Conservation (phyloP, 2,329 filamentous ascomycete genomes). For the Diplocarpon mali region DNA sequence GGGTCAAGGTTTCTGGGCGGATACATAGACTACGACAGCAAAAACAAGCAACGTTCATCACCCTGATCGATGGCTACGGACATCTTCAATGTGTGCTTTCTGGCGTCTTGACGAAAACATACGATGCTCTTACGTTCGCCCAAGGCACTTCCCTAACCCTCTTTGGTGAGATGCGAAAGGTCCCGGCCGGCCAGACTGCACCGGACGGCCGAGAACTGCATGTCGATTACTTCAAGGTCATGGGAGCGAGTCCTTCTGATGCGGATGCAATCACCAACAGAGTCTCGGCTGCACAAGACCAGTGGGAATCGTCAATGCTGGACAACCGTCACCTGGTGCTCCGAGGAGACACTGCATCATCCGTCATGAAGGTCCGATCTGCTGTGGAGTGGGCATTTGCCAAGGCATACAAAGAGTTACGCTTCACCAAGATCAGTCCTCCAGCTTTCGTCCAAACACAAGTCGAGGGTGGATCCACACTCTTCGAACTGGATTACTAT, state of each 20-base stretch:
- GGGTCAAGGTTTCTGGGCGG: conserved; percentile 71
- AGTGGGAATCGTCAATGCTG: conserved; percentile 32
- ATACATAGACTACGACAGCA: conserved; percentile 74
- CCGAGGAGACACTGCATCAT: conserved; percentile 55
- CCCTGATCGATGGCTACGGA: conserved; percentile 74
- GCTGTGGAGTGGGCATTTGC: conserved; percentile 59
- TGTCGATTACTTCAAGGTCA: conserved; percentile 60
- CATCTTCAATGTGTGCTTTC: conserved; percentile 73
- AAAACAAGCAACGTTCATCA: conserved; percentile 79
- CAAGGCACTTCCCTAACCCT: conserved; percentile 60
- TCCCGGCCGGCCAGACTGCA: conserved; percentile 55
- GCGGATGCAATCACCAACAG: conserved; percentile 66
- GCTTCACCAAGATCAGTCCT: conserved; percentile 59
- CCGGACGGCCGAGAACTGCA: conserved; percentile 61
- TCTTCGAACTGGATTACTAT: conserved; percentile 41
- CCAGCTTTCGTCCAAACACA: conserved; percentile 72
- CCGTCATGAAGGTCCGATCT: conserved; percentile 61
- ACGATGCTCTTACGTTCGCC: conserved; percentile 60
- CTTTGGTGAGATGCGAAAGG: conserved; percentile 55
- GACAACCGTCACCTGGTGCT: conserved; percentile 63
- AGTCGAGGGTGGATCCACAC: conserved; percentile 71
- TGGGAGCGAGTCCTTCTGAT: conserved; percentile 58
- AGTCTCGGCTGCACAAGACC: conserved; percentile 57
- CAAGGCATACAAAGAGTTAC: conserved; percentile 50
- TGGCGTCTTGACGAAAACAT: conserved; percentile 68